Evolutionary conservation across 257 asterid species (phyloP).

Genomic region (Primulina eburnea): DNA sequence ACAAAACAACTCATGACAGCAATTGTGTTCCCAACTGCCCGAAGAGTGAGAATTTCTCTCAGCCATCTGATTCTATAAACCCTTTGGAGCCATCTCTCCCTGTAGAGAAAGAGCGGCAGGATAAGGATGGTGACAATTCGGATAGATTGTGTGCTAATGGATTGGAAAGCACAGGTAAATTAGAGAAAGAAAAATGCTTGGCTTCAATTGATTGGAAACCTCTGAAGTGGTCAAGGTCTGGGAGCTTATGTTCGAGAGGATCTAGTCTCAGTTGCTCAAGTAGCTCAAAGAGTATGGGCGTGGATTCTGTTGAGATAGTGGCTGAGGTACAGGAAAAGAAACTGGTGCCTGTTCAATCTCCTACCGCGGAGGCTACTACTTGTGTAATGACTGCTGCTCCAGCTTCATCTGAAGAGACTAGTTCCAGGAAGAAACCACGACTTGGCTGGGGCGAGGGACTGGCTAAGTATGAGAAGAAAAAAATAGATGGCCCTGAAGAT

Average conservation of each 20-base stretch:
- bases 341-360: slow-evolving; percentile 31
- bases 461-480: slow-evolving; percentile 94
- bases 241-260: slow-evolving; percentile 53
- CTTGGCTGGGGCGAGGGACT: slow-evolving; percentile 99
- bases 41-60: slow-evolving; percentile 27
- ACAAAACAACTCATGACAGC: slow-evolving; percentile 27
- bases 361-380: slow-evolving; percentile 31
- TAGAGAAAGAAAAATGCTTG: slow-evolving; percentile 56
- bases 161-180: slow-evolving; percentile 35
- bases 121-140: slow-evolving; percentile 34
- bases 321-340: slow-evolving; percentile 40
- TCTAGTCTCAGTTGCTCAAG: slow-evolving; percentile 50
- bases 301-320: slow-evolving; percentile 37
- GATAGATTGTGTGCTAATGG: slow-evolving; percentile 31
- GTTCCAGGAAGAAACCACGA: slow-evolving; percentile 91
- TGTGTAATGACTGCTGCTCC: slow-evolving; percentile 38
- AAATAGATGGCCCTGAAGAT: slow-evolving; percentile 74
- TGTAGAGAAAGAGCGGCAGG: slow-evolving; percentile 44
- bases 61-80: slow-evolving; percentile 34
- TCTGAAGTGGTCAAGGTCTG: slow-evolving; percentile 56
- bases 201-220: slow-evolving; percentile 63
- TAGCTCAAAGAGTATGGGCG: slow-evolving; percentile 51
- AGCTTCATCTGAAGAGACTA: slow-evolving; percentile 50
- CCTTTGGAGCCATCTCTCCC: slow-evolving; percentile 43
- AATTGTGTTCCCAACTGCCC: slow-evolving; percentile 11